Conservation (phyloP, 2,329 filamentous ascomycete genomes). For the Fusarium continuum region DNA sequence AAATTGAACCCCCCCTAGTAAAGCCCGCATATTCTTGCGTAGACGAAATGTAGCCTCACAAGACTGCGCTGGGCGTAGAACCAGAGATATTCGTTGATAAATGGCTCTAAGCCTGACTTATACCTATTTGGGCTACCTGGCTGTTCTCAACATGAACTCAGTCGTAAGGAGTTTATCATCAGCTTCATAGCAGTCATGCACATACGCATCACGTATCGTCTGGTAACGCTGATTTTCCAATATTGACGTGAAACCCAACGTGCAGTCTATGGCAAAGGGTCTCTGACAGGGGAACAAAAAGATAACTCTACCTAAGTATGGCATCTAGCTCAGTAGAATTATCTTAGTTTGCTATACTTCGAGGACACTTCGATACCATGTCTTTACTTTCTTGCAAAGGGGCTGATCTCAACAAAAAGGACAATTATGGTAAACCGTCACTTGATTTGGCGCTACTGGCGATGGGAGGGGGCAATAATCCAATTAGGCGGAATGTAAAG, state of each 20-base stretch:
- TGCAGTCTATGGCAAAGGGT: constrained; percentile 44
- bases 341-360: too few species aligned
- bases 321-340: too few species aligned
- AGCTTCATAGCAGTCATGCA: constrained; percentile 27
- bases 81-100: constrained; percentile 32
- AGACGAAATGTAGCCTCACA: not conserved
- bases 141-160: constrained; percentile 34
- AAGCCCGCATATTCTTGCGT: not conserved
- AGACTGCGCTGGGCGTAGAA: constrained; percentile 23
- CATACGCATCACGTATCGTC: constrained; percentile 28
- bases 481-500: too few species aligned
- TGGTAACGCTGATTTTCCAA: constrained; percentile 35
- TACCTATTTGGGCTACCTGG: constrained; percentile 20
- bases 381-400: too few species aligned
- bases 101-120: constrained; percentile 33
- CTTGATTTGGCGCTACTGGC: too few species aligned
- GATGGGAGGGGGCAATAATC: too few species aligned
- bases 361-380: too few species aligned
- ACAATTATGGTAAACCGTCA: too few species aligned
- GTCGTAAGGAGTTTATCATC: constrained; percentile 14
- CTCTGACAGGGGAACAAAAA: too few species aligned
- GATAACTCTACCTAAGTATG: too few species aligned
- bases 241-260: constrained; percentile 39
- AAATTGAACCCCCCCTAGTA: too few species aligned
- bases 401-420: too few species aligned